Base-by-base conservation (phyloP, 2,329 filamentous ascomycete genomes). In the Zasmidium angulare region DNA sequence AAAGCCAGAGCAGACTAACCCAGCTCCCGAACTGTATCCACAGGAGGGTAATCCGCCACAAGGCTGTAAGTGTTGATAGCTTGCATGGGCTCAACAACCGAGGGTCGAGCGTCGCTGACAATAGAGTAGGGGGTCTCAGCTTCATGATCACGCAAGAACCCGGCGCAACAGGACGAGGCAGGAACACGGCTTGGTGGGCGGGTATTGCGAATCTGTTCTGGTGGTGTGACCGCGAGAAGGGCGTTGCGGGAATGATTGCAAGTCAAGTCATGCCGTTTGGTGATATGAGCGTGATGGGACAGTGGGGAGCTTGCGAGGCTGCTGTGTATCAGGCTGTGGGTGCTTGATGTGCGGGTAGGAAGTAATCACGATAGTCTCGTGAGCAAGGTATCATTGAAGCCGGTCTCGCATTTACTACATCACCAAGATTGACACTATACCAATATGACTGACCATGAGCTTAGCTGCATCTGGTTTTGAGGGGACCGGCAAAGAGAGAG, bases 41-140 rank as follows among this genome's bases (percentile, higher is more conserved):
- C 60, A 64, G 51, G 60, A 65, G 46, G 76, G 76, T 19, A 75
- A 81, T 59, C 79, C 78, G 23, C 82, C 85, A 0, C 40, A 48
- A 49, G 46, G 53, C n/a, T 43, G 36, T n/a, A n/a, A n/a, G n/a
- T n/a, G n/a, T 21, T 10, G 10, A 12, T 12, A 23, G 12, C 46
- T 2, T 10, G 46, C 46, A 47, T 47, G 46, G 11, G 10, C 10
- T 19, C 12, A 47, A 21, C 20, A 9, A 49, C 47, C 86, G 89
- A 67, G 87, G 87, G 11, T n/a, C n/a, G n/a, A n/a, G n/a, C n/a
- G n/a, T n/a, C n/a, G n/a, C n/a, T n/a, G 89, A 85, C n/a, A n/a
- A n/a, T n/a, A n/a, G n/a, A n/a, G n/a, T n/a, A n/a, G n/a, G n/a
- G 85, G 85, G 86, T 0, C 73, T 89, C 19, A 68, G 65, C 4